These are phyloP conservation scores for Pittosporum tobira DNA, from an alignment of 129 eudicot species.

Conservation along the genomic window DNA sequence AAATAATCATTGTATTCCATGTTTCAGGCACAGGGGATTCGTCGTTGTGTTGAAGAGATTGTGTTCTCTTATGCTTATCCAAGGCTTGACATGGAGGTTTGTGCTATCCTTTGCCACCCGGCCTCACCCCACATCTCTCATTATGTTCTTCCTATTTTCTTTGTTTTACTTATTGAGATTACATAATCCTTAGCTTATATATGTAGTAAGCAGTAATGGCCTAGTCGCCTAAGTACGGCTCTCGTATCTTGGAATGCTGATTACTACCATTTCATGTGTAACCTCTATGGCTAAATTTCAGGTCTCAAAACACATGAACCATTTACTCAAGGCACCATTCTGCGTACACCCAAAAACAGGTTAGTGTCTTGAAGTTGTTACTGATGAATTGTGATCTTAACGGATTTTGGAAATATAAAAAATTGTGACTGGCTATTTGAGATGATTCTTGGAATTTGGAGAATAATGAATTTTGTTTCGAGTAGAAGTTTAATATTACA, in stretches of 20 bases:
- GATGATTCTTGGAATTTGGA: not conserved
- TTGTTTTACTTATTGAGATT: not conserved
- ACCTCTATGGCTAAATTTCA: slow-evolving; percentile 23
- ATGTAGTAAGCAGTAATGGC: too few relatives aligned
- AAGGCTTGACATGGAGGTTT: slow-evolving; percentile 94
- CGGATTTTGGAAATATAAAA: too few relatives aligned
- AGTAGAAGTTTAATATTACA: too few relatives aligned
- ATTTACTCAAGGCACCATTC: slow-evolving; percentile 94
- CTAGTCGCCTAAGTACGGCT: too few relatives aligned
- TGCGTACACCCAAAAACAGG: slow-evolving; percentile 98
- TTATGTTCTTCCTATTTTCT: not conserved
- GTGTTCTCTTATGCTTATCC: slow-evolving; percentile 84
- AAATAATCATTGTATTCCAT: slow-evolving; percentile 10
- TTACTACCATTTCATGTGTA: not conserved
- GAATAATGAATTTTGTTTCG: too few relatives aligned
- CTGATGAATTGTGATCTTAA: not conserved
- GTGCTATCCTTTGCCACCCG: not conserved
- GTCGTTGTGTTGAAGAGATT: slow-evolving; percentile 82
- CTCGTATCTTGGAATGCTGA: not conserved
- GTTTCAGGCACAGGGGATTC: slow-evolving; percentile 56
- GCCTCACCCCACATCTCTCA: not conserved
- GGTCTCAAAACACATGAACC: slow-evolving; percentile 97
- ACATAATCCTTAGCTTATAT: not conserved
- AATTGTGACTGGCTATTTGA: not conserved
- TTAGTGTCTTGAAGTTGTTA: slow-evolving; percentile 11